Base-by-base conservation (phyloP, 1,139 yeast genomes). In the Eremothecium sinecaudum region DNA sequence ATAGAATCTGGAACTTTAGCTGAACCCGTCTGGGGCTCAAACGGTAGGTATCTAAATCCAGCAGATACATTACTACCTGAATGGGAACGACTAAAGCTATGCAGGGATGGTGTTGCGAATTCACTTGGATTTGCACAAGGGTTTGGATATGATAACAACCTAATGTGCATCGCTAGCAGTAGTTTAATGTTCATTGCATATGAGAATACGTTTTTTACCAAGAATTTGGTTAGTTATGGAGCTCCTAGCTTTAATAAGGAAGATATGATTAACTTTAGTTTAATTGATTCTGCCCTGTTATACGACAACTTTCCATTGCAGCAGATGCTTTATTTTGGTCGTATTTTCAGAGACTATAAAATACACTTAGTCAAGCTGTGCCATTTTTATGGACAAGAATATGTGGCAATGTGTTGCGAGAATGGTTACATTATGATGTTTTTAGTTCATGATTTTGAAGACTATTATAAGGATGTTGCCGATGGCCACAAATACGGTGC, bases 1-100 rank as follows among this genome's bases (percentile, higher is more conserved):
- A 17, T 16, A 11, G 12, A 17, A 10, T 3, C 10, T 9, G 30
- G 21, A 16, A 16, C 30, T 7, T 10, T 9, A 3, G 21, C 21
- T 16, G 54, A 49, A 33, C 54, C 54, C 2, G 45, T 44, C 4
- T 46, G 49, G 51, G 30, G 30, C 11, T 17, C 19, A 9, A 44
- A 46, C 2, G 37, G 39, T 12, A 31, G 32, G 13, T 32, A 36
- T 9, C 34, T 38, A n/a, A 36, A 42, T 21, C 55, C 53, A 3
- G 53, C 51, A 2, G 39, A 37, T 12, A 23, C 39, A 16, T 31
- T 50, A 4, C 32, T 50, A 13, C 51, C 53, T 1, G 24, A 28
- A 19, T 29, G 42, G 19, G 46, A 47, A 18, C 39, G 38, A 19
- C 32, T 50, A 14, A 25, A 38, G 6, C 39, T 48, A 6, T n/a